Conservation (phyloP, 2,329 filamentous ascomycete genomes). For the Xenosphaeropsis pyriputrescens region DNA sequence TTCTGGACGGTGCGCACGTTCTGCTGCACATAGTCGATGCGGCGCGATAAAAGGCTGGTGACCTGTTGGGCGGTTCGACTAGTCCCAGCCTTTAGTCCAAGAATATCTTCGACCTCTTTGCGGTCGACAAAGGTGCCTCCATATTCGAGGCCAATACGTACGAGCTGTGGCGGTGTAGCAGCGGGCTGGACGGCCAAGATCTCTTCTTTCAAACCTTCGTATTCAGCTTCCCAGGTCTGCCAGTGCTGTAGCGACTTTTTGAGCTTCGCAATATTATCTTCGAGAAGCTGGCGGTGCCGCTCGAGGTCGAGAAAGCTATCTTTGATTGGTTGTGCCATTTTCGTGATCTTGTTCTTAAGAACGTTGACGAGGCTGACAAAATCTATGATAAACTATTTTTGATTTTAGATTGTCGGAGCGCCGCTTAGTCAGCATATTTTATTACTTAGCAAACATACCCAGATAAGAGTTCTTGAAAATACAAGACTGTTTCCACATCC, state of each 20-base stretch:
- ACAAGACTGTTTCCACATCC: too few relatives aligned
- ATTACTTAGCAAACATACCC: too few relatives aligned
- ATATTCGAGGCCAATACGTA: constrained; percentile 33
- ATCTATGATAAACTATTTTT: too few relatives aligned
- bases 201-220: constrained; percentile 78
- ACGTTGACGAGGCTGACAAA: too few relatives aligned
- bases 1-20: constrained; percentile 66
- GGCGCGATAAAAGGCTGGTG: constrained; percentile 50
- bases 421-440: too few relatives aligned
- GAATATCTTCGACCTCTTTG: constrained; percentile 36
- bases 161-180: constrained; percentile 27
- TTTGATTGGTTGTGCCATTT: constrained; percentile 14
- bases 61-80: constrained; percentile 46
- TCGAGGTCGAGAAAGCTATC: constrained; percentile 51
- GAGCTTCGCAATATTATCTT: constrained; percentile 61
- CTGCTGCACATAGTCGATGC: constrained; percentile 79
- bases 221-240: constrained; percentile 84
- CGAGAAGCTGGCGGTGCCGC: constrained; percentile 58
- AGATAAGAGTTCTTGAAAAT: too few relatives aligned
- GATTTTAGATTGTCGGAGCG: too few relatives aligned
- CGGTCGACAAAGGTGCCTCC: constrained; percentile 48
- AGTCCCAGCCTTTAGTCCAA: constrained; percentile 22
- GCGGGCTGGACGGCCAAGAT: constrained; percentile 34
- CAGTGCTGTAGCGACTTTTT: constrained; percentile 69
- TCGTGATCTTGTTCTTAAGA: not conserved